Percentiles rank a stretch among this genome's conserved stretches.
Evolutionary conservation across 2,329 filamentous ascomycete species (phyloP).

Genomic region (Pseudogymnoascus sp.): DNA sequence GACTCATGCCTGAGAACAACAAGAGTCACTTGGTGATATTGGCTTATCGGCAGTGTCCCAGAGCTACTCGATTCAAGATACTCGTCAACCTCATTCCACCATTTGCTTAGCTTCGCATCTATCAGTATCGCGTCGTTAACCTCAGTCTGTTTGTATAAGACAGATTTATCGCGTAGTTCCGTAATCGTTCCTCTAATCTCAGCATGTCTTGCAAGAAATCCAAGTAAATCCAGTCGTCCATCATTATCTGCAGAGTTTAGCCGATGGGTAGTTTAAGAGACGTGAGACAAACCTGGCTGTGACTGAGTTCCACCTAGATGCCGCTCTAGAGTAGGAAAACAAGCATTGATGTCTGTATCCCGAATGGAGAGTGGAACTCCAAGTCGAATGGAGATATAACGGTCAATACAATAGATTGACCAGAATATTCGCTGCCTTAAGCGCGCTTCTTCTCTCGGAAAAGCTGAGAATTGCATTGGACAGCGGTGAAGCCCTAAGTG

Average conservation of each 20-base stretch:
- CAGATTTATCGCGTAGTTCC: constrained; percentile 38
- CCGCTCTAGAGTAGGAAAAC: neutral
- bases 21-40: constrained; percentile 31
- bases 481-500: constrained; percentile 49
- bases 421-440: neutral
- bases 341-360: neutral
- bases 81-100: constrained; percentile 41
- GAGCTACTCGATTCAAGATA: constrained; percentile 29
- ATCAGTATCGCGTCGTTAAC: constrained; percentile 32
- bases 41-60: constrained; percentile 14
- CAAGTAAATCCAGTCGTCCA: constrained; percentile 21
- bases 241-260: neutral
- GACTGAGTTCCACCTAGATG: neutral
- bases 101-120: constrained; percentile 34
- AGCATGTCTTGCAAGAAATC: constrained; percentile 34
- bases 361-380: neutral
- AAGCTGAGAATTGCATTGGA: constrained; percentile 37
- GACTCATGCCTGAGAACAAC: constrained; percentile 36
- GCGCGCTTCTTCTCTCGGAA: neutral
- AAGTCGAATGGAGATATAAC: constrained; percentile 11
- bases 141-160: constrained; percentile 31
- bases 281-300: neutral
- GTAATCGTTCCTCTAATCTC: constrained; percentile 38
- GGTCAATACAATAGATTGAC: neutral
- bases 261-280: neutral